Conservation (phyloP, 139 green algal species). For the Dunaliella primolecta region DNA sequence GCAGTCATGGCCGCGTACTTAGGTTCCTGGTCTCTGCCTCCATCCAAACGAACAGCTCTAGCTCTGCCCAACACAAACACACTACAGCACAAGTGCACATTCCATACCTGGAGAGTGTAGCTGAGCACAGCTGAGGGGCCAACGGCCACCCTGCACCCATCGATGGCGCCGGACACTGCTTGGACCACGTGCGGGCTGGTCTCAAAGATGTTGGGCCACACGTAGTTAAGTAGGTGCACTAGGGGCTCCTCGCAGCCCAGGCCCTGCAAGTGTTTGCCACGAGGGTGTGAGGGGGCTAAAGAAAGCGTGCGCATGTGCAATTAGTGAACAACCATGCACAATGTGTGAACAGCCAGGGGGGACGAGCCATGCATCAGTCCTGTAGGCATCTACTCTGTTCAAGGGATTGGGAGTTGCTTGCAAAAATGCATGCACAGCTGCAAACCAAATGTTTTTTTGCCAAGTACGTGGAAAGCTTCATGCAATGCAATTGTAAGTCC, state of each 20-base stretch:
- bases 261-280: too few species aligned
- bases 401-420: too few species aligned
- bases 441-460: too few species aligned
- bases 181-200: constrained; percentile 91
- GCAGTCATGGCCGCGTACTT: background rate
- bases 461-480: too few species aligned
- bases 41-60: background rate
- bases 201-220: constrained; percentile 99
- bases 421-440: too few species aligned
- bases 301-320: too few species aligned
- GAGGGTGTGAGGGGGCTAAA: too few species aligned
- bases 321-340: background rate
- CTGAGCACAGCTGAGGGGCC: constrained; percentile 83
- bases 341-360: too few species aligned
- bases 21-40: too few species aligned
- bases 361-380: too few species aligned
- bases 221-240: constrained; percentile 94
- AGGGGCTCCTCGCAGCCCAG: constrained; percentile 96
- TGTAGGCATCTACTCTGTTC: too few species aligned
- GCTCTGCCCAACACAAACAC: background rate
- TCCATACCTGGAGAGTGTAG: constrained; percentile 77
- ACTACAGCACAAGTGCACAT: background rate
- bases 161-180: constrained; percentile 86
- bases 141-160: constrained; percentile 84
- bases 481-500: too few species aligned